These are phyloP conservation scores for Cylindrotheca fusiformis DNA, from an alignment of 108 stramenopile genomes.

Conservation along the genomic window DNA sequence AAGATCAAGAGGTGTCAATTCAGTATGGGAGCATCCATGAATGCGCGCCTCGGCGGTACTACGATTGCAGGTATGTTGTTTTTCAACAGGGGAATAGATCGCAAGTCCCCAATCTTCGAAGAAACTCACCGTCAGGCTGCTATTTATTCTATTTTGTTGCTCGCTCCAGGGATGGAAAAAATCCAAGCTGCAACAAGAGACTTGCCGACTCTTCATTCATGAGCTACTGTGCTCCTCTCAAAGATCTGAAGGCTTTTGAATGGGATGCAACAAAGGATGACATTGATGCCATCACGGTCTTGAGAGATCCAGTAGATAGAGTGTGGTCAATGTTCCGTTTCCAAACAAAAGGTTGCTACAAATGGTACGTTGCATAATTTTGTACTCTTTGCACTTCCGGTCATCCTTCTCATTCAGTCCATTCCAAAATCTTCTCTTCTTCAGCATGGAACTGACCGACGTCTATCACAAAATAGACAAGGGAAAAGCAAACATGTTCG, in stretches of 20 bases:
- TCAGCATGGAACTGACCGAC: not conserved
- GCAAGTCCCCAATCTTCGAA: too few relatives aligned
- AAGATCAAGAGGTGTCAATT: conserved; percentile 4
- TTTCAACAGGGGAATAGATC: too few relatives aligned
- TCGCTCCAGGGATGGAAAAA: conserved; percentile 11
- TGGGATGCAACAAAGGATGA: conserved; percentile 27
- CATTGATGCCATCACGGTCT: conserved; percentile 48
- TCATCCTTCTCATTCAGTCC: not conserved
- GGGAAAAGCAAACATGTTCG: not conserved
- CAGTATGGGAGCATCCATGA: conserved; percentile 32
- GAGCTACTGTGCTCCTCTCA: conserved; percentile 69
- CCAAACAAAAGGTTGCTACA: conserved; percentile 59
- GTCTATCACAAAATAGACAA: not conserved
- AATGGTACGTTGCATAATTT: conserved; percentile 29
- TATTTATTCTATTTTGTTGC: too few relatives aligned
- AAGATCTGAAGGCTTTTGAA: conserved; percentile 46
- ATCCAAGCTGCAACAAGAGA: conserved; percentile 11
- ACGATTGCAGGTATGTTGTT: conserved; percentile 5
- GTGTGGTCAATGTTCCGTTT: conserved; percentile 85
- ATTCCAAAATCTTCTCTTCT: not conserved
- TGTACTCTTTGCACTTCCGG: not conserved
- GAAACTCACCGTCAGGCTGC: too few relatives aligned
- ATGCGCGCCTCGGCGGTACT: conserved; percentile 17
- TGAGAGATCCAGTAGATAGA: conserved; percentile 71
- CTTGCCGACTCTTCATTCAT: conserved; percentile 38